phyloP scores from a whole-genome alignment of 495 filamentous ascomycete genomes.

The Hypomontagnella monticulosa region DNA sequence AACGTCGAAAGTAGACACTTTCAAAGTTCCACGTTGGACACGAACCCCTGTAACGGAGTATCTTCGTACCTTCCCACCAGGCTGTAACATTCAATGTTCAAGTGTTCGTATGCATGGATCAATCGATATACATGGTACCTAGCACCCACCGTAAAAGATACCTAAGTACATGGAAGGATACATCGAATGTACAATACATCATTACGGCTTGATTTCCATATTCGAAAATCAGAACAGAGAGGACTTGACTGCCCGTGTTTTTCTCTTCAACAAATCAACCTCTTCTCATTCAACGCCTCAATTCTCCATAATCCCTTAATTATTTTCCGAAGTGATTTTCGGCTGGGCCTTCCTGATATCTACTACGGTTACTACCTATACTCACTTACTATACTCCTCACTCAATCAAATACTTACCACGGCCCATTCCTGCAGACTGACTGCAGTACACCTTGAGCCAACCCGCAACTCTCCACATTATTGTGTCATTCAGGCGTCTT shows the following conservation, averaged over 20 bases:
- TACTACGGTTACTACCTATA: slow-evolving; percentile 13
- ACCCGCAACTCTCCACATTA: slow-evolving; percentile 41
- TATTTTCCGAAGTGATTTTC: slow-evolving; percentile 13
- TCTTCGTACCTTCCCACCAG: too few relatives aligned
- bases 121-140: too few relatives aligned
- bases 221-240: too few relatives aligned
- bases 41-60: too few relatives aligned
- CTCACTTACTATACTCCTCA: background rate
- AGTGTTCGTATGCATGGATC: too few relatives aligned
- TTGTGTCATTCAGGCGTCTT: slow-evolving; percentile 40
- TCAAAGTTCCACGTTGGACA: too few relatives aligned
- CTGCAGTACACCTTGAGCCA: slow-evolving; percentile 37
- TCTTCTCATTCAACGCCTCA: slow-evolving; percentile 26
- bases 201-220: too few relatives aligned
- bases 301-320: background rate
- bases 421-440: slow-evolving; percentile 9
- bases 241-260: slow-evolving; percentile 28
- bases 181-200: slow-evolving; percentile 31
- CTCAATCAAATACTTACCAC: too few relatives aligned
- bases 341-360: slow-evolving; percentile 34
- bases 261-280: slow-evolving; percentile 36
- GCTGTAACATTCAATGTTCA: too few relatives aligned
- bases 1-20: too few relatives aligned
- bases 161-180: too few relatives aligned
- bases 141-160: too few relatives aligned